Percentiles rank a stretch among this genome's conserved stretches.
These are phyloP conservation scores for Colletotrichum spaethianum DNA, from an alignment of 2,329 filamentous ascomycete species.

Conservation along the genomic window DNA sequence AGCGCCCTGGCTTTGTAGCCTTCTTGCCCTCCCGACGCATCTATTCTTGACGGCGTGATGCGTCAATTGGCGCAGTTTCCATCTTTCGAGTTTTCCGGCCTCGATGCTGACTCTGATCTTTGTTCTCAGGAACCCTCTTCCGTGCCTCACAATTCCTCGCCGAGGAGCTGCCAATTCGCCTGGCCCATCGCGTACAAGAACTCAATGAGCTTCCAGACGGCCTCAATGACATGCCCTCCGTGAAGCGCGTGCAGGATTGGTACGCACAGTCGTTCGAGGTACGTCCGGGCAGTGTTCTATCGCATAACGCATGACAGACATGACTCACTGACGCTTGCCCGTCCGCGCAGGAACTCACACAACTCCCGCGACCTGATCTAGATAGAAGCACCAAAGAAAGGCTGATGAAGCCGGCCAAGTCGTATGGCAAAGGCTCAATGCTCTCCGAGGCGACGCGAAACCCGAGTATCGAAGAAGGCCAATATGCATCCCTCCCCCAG, in stretches of 20 bases:
- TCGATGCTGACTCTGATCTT: slow-evolving; percentile 2
- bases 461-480: slow-evolving; percentile 87
- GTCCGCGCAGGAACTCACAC: slow-evolving; percentile 84
- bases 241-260: slow-evolving; percentile 95
- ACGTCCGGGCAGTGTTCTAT: slow-evolving; percentile 52
- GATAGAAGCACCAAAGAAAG: slow-evolving; percentile 82
- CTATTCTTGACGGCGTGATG: background rate
- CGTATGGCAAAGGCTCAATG: slow-evolving; percentile 71
- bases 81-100: background rate
- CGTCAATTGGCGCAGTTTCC: slow-evolving; percentile 2
- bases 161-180: slow-evolving; percentile 95
- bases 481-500: slow-evolving; percentile 73
- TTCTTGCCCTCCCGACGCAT: slow-evolving; percentile 1
- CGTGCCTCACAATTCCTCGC: slow-evolving; percentile 98
- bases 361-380: slow-evolving; percentile 83
- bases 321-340: slow-evolving; percentile 35
- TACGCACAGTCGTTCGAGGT: slow-evolving; percentile 99
- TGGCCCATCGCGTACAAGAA: slow-evolving; percentile 97
- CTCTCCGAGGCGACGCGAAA: slow-evolving; percentile 90
- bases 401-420: slow-evolving; percentile 77
- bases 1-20: slow-evolving; percentile 18
- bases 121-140: slow-evolving; percentile 85
- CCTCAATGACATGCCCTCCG: slow-evolving; percentile 97
- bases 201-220: slow-evolving; percentile 93
- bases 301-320: slow-evolving; percentile 26